Evolutionary conservation across 2,329 filamentous ascomycete species (phyloP), one percentile per base, ranked within the genome.

Genomic region (Scedosporium minutisporum): DNA sequence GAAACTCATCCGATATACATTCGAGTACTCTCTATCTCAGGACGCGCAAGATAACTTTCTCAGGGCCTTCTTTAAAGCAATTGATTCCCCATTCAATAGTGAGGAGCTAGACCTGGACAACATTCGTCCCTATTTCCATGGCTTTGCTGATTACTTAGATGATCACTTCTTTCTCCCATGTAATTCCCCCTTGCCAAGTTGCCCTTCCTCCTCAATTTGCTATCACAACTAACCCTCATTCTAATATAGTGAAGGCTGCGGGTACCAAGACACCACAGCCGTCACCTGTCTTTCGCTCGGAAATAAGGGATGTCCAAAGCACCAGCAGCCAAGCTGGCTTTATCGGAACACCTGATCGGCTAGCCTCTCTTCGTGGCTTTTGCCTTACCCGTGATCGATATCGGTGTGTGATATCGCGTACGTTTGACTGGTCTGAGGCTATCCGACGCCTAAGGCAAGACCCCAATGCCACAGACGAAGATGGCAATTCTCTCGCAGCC

Each of bases 141-240:
- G 64, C 23, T 65, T 64, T 41, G 64, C 64, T 7, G 64, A 65
- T 42, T 61, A 62, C 44, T 27, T 65, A 18, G 6, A 63, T 23
- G 53, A 65, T 18, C 64, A 65, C 55, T 62, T 65, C 58, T 63
- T 65, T 42, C n/a, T 65, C 16, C 64, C 62, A 6, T n/a, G 62
- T 63, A 21, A 25, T 44, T 29, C 38, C 38, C n/a, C 16, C 18
- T 16, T n/a, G 29, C 42, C 44, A 16, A 16, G 18, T 5, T 60
- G 53, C 27, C 27, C 27, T 10, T 38, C 29, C 29, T 38, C 29
- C 29, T 5, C 2, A 38, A 38, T 38, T 12, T 38, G 9, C 29
- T 38, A 29, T 55, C n/a, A 29, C 6, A 21, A 16, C 42, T 4
- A 42, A 16, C 23, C 38, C 10, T 5, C 33, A 21, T 29, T 29